Evolutionary conservation across 768 basidiomycete genomes (phyloP).

Genomic region (Mycena vitilis): DNA sequence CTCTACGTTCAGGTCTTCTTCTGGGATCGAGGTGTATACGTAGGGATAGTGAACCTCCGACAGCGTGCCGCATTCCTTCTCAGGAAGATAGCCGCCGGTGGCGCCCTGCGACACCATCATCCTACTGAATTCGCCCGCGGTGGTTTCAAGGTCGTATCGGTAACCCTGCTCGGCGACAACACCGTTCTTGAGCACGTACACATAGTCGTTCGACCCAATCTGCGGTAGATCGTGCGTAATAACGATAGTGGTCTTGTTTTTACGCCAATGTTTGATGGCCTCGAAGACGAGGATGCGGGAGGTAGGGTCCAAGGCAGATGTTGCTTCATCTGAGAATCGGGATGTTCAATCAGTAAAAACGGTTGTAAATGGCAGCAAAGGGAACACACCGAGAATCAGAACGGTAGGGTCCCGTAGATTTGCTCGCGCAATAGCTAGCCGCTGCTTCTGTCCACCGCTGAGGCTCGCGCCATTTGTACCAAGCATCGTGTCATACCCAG

Average conservation of each 20-base stretch:
- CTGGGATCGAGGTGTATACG: slow-evolving; percentile 59
- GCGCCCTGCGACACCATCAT: slow-evolving; percentile 63
- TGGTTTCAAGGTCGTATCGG: slow-evolving; percentile 70
- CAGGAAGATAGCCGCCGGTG: slow-evolving; percentile 62
- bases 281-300: slow-evolving; percentile 78
- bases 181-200: slow-evolving; percentile 81
- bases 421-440: slow-evolving; percentile 81
- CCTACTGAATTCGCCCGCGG: slow-evolving; percentile 63
- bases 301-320: slow-evolving; percentile 75
- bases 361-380: neutral
- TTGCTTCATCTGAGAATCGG: slow-evolving; percentile 60
- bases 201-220: slow-evolving; percentile 71
- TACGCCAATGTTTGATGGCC: slow-evolving; percentile 65
- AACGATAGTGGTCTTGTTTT: slow-evolving; percentile 77
- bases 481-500: slow-evolving; percentile 78
- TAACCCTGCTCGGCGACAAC: slow-evolving; percentile 77
- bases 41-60: slow-evolving; percentile 39
- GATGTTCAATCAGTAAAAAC: neutral
- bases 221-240: slow-evolving; percentile 86
- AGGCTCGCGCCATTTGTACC: slow-evolving; percentile 73
- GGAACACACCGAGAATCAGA: slow-evolving; percentile 75
- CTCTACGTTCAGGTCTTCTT: slow-evolving; percentile 54
- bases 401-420: slow-evolving; percentile 78
- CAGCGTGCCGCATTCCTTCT: slow-evolving; percentile 45
- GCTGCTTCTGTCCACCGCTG: slow-evolving; percentile 83